A percentile compares a stretch with the other conserved stretches of the same genome.
phyloP scores from a whole-genome alignment of 2,329 filamentous ascomycete species.

The Aspergillus oerlinghausenensis region DNA sequence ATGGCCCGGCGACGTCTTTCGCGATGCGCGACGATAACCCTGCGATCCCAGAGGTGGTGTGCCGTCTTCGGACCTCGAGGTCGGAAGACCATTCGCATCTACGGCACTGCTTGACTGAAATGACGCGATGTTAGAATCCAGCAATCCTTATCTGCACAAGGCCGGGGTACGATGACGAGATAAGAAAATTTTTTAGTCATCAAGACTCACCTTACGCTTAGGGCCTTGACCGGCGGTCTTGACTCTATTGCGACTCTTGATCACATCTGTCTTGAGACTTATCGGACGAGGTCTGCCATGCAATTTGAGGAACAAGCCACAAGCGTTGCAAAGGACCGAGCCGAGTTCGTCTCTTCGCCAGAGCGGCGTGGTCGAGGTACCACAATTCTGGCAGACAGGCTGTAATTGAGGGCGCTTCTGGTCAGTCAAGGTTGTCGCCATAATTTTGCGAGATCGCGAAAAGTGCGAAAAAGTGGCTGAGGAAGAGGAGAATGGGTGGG shows the following conservation, averaged over 20 bases:
- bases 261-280: conserved; percentile 97
- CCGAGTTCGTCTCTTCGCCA: conserved; percentile 97
- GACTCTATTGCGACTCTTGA: conserved; percentile 97
- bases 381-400: conserved; percentile 95
- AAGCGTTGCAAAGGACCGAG: conserved; percentile 96
- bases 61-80: conserved; percentile 52
- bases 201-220: conserved; percentile 69
- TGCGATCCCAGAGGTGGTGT: conserved; percentile 53
- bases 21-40: conserved; percentile 61
- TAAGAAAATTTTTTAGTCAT: conserved; percentile 19
- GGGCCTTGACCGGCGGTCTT: conserved; percentile 78
- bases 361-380: conserved; percentile 88
- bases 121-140: conserved; percentile 12
- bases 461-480: conserved; percentile 7
- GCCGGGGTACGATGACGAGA: conserved; percentile 7
- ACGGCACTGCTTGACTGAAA: conserved; percentile 39
- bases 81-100: conserved; percentile 56
- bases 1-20: conserved; percentile 67
- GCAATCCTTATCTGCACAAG: conserved; percentile 18
- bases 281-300: conserved; percentile 91
- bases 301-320: conserved; percentile 93
- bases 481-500: conserved; percentile 11
- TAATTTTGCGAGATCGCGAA: conserved; percentile 15
- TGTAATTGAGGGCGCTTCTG: conserved; percentile 60
- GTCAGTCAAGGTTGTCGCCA: conserved; percentile 48